These are phyloP conservation scores for Trebouxia gelatinosa DNA, from an alignment of 163 green algal species.

Conservation along the genomic window DNA sequence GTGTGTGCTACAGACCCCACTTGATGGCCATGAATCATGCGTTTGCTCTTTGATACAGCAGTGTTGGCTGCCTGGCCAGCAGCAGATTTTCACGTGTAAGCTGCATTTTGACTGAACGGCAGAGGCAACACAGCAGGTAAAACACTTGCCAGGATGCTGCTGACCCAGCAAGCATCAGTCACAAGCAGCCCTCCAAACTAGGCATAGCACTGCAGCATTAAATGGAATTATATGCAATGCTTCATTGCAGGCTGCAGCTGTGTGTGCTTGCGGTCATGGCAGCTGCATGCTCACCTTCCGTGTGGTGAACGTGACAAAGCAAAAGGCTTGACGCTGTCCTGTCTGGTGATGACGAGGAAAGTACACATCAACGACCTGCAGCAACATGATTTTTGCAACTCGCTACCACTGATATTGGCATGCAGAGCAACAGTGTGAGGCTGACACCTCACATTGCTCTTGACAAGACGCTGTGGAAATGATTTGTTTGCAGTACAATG, in stretches of 20 bases:
- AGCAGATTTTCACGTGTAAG: background rate
- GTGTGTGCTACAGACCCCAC: constrained; percentile 31
- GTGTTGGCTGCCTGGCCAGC: constrained; percentile 28
- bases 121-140: too few species aligned
- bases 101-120: too few species aligned
- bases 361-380: constrained; percentile 37
- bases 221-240: background rate
- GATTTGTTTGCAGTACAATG: background rate
- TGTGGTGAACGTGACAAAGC: constrained; percentile 38
- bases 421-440: background rate
- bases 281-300: constrained; percentile 12
- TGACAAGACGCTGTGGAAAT: background rate
- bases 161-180: background rate
- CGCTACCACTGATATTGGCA: background rate
- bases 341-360: constrained; percentile 32
- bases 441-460: background rate
- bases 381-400: background rate
- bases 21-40: constrained; percentile 28
- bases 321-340: constrained; percentile 30
- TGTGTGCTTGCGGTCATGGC: background rate
- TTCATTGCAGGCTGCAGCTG: background rate
- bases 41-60: constrained; percentile 35
- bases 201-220: background rate
- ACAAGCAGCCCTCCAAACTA: too few species aligned
- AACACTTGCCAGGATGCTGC: background rate